Conservation (phyloP, 768 basidiomycete genomes). For the Calocybe gangraenosa region DNA sequence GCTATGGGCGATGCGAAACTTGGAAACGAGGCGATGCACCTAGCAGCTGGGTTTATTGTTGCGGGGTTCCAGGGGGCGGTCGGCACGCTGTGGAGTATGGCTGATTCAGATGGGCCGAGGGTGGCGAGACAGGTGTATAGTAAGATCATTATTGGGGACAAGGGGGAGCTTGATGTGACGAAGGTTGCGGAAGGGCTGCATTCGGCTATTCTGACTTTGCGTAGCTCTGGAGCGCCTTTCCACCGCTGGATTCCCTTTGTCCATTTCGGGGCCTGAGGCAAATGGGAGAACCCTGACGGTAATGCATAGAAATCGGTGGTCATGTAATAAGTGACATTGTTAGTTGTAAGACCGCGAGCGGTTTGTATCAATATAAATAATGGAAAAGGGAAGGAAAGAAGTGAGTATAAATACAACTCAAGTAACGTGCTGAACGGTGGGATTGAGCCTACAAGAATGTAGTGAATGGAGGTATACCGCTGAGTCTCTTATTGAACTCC, state of each 20-base stretch:
- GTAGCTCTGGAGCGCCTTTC: slow-evolving; percentile 2
- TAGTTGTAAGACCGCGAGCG: background rate
- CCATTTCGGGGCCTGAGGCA: slow-evolving; percentile 9
- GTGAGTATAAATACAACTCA: too few relatives aligned
- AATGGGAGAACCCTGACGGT: too few relatives aligned
- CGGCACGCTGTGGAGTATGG: slow-evolving; percentile 20
- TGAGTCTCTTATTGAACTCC: slow-evolving; percentile 8
- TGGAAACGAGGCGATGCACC: slow-evolving; percentile 27
- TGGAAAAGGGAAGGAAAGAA: too few relatives aligned
- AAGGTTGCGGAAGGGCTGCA: slow-evolving; percentile 14
- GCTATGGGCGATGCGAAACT: slow-evolving; percentile 15
- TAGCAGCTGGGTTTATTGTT: slow-evolving; percentile 24
- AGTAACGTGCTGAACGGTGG: too few relatives aligned
- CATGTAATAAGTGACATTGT: background rate
- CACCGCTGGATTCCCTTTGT: slow-evolving; percentile 16
- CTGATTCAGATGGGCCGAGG: slow-evolving; percentile 14
- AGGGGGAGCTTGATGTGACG: slow-evolving; percentile 4
- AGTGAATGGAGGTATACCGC: slow-evolving; percentile 12
- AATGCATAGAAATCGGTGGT: background rate
- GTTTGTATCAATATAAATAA: background rate
- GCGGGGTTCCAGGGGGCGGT: slow-evolving; percentile 21
- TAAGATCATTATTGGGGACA: slow-evolving; percentile 7
- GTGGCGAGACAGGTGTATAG: slow-evolving; percentile 12
- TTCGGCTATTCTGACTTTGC: slow-evolving; percentile 6
- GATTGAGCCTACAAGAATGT: slow-evolving; percentile 7